Conservation (phyloP, 805 yeast genomes). For the Kodamaea neixiangensis region DNA sequence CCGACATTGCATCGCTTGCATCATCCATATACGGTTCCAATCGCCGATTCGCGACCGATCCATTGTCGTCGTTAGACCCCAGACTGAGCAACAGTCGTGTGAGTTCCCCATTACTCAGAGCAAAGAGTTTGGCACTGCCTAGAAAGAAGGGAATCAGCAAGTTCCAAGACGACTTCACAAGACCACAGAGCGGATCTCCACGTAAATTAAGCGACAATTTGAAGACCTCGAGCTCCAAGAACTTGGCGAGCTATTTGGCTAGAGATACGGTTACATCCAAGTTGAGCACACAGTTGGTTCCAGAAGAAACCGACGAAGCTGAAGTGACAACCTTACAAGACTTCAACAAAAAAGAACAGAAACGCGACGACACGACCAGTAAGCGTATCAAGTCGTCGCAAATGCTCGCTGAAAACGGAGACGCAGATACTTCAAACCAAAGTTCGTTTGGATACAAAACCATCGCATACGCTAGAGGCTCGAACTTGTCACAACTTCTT, state of each 20-base stretch:
- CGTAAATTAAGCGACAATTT: conserved; percentile 20
- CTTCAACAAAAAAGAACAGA: conserved; percentile 5
- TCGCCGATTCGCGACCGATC: conserved; percentile 29
- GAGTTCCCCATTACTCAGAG: conserved; percentile 34
- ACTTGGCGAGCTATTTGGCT: conserved; percentile 21
- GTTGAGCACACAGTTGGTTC: conserved; percentile 2
- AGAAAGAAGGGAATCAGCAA: background rate
- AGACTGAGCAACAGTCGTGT: conserved; percentile 28
- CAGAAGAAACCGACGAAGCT: background rate
- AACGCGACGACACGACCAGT: background rate
- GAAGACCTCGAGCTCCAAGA: conserved; percentile 42
- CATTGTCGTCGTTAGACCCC: conserved; percentile 41
- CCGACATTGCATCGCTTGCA: conserved; percentile 11
- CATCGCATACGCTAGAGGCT: background rate
- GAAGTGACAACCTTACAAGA: conserved; percentile 5
- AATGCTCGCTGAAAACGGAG: background rate
- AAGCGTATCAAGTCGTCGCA: conserved; percentile 2
- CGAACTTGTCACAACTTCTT: conserved; percentile 22
- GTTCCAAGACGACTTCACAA: background rate
- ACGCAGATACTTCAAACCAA: background rate
- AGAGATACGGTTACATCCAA: background rate
- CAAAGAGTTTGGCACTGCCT: conserved; percentile 36
- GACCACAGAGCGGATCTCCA: conserved; percentile 14
- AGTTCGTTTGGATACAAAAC: conserved; percentile 9
- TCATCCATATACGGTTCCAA: conserved; percentile 11